A percentile compares a stretch with the other conserved stretches of the same genome.
These are phyloP conservation scores for Ophiostoma australiae DNA, from an alignment of 2,329 filamentous ascomycete species.

Conservation along the genomic window DNA sequence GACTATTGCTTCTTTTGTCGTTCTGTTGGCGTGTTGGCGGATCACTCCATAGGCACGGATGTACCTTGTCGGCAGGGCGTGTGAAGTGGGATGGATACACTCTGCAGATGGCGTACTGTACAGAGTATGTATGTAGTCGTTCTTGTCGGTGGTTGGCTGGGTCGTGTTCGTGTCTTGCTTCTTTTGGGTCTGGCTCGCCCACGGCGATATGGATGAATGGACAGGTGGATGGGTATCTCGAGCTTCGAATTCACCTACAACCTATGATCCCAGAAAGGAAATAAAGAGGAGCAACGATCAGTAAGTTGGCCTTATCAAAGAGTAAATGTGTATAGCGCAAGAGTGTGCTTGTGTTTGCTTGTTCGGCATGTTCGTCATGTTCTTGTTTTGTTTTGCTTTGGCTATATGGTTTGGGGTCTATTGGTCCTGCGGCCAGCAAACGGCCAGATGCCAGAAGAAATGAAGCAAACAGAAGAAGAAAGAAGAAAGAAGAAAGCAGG, in stretches of 20 bases:
- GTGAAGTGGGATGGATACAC: neutral
- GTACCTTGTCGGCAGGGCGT: neutral
- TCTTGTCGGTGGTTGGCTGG: slow-evolving; percentile 1
- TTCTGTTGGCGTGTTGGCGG: neutral
- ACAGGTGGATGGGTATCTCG: slow-evolving; percentile 13
- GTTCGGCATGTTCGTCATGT: slow-evolving; percentile 5
- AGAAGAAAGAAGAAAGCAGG: neutral
- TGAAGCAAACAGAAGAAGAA: slow-evolving; percentile 18
- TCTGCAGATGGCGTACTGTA: neutral
- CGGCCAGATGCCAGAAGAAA: slow-evolving; percentile 18
- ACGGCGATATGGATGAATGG: neutral
- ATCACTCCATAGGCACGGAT: neutral
- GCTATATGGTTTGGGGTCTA: slow-evolving; percentile 26
- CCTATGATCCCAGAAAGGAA: slow-evolving; percentile 29
- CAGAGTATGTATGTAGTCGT: neutral
- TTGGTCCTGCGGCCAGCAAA: slow-evolving; percentile 13
- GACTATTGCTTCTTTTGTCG: neutral
- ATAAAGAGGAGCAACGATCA: slow-evolving; percentile 31
- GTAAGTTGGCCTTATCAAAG: slow-evolving; percentile 27
- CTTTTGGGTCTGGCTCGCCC: neutral
- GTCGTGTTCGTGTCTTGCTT: neutral
- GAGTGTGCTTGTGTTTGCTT: slow-evolving; percentile 13
- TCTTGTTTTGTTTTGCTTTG: slow-evolving; percentile 20
- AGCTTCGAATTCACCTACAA: slow-evolving; percentile 29
- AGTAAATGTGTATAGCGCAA: neutral